These are phyloP conservation scores for Effrenium voratum DNA, from an alignment of 73 alveolate genomes.

Conservation along the genomic window DNA sequence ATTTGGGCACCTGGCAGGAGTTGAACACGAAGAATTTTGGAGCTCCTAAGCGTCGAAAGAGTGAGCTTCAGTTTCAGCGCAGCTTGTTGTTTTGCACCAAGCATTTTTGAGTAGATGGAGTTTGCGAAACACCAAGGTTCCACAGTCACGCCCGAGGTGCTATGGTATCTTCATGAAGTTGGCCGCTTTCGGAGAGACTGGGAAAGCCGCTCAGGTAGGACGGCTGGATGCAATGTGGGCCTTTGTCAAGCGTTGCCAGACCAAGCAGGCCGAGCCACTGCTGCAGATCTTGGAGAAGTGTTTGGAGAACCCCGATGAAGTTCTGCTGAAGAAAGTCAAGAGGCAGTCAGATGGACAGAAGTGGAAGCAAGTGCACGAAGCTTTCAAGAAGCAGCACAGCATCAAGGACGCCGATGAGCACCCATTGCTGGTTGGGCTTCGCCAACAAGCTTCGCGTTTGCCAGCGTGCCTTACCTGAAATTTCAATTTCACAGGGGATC, in stretches of 20 bases:
- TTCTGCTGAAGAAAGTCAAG: neutral
- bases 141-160: neutral
- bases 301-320: neutral
- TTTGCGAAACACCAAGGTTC: no score
- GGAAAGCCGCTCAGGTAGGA: neutral
- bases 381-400: neutral
- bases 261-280: neutral
- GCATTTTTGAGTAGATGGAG: no score
- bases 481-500: neutral
- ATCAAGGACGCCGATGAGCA: neutral
- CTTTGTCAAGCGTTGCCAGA: neutral
- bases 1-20: neutral
- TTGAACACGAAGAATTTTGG: neutral
- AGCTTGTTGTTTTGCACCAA: no score
- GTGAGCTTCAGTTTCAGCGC: no score
- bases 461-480: no score
- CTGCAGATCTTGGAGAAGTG: neutral
- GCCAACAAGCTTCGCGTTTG: no score
- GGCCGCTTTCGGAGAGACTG: neutral
- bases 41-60: no score
- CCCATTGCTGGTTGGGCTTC: no score
- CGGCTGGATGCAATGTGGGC: neutral
- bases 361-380: neutral
- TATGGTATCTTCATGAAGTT: neutral
- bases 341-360: neutral